Base-by-base conservation (phyloP, 768 basidiomycete genomes). In the Amanita molliuscula region DNA sequence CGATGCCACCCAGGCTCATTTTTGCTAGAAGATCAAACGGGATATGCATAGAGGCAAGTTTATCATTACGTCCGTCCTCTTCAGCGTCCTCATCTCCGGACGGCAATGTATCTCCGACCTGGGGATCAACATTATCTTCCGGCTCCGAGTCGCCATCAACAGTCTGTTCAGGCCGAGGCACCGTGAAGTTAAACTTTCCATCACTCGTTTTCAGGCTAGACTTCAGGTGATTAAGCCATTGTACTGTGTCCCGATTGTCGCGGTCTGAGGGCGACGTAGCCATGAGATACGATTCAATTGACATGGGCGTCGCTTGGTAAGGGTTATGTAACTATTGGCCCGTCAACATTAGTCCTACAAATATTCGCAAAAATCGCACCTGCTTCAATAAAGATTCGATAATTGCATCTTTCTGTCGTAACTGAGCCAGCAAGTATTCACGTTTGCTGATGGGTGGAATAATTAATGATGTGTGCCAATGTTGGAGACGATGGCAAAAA, bases 351-450 rank as follows among this genome's bases (percentile, higher is more conserved):
- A 35, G 41, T 47, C n/a, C 11, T 13, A 29, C 15, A 29, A 31
- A 5, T 44, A 33, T 15, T 11, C 16, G 36, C 41, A 21, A 48
- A 48, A 28, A 1, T 62, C 72, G 11, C 29, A 82, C 87, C 71
- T 90, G 87, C 61, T 89, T 89, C 55, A 92, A 74, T 11, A 91
- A 77, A 11, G 81, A 84, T 54, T 89, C 85, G 56, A 92, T 91
- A 56, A 91, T 84, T 16, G 79, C 72, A 67, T 92, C 88, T 68
- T 92, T 92, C 67, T 92, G 88, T 48, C 82, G 77, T 55, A 92
- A 82, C 61, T 91, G 86, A 4, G 87, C 85, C 21, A 91, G 76
- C 15, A 92, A 72, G 60, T 89, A 89, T 59, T 91, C 89, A 51
- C 88, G 79, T 69, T 90, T 90, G 61, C 88, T 92, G 57, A 64